phyloP scores from a whole-genome alignment of 2,329 filamentous ascomycete species.

The Talaromyces sp. region DNA sequence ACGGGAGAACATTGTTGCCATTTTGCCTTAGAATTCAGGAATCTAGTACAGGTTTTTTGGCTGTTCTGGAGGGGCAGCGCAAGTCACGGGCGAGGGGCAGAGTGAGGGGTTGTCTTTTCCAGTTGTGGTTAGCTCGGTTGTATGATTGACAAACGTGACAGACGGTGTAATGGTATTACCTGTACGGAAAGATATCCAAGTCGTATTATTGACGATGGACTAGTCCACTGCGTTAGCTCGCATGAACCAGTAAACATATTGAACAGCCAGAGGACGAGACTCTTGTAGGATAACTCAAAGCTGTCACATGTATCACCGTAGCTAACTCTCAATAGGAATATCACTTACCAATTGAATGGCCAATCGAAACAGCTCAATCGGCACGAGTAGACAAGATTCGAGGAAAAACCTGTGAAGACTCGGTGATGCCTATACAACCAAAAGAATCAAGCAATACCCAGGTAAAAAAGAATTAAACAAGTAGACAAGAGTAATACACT shows the following conservation, averaged over 20 bases:
- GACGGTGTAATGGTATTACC: conserved; percentile 4
- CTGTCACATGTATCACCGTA: neutral
- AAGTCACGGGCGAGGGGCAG: conserved; percentile 16
- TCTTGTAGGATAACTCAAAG: no score
- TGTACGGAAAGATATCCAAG: neutral
- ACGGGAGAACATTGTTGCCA: conserved; percentile 39
- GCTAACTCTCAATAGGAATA: neutral
- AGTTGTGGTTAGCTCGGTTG: neutral
- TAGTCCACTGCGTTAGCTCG: neutral
- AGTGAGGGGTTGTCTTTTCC: conserved; percentile 2
- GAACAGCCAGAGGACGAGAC: no score
- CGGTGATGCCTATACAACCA: neutral
- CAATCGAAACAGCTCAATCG: neutral
- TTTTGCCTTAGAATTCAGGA: conserved; percentile 13
- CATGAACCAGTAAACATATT: neutral
- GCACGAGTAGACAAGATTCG: neutral
- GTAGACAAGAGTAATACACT: conserved; percentile 1
- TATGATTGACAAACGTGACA: neutral
- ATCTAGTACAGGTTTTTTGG: neutral
- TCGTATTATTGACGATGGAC: neutral
- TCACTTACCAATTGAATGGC: neutral
- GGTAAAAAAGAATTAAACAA: neutral
- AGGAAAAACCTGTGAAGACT: neutral
- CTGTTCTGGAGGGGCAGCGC: conserved; percentile 12
- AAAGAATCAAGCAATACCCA: neutral